Percentiles rank a stretch among this genome's conserved stretches.
These are phyloP conservation scores for Fusarium veterinarium DNA, from an alignment of 2,329 filamentous ascomycete species.

Conservation along the genomic window DNA sequence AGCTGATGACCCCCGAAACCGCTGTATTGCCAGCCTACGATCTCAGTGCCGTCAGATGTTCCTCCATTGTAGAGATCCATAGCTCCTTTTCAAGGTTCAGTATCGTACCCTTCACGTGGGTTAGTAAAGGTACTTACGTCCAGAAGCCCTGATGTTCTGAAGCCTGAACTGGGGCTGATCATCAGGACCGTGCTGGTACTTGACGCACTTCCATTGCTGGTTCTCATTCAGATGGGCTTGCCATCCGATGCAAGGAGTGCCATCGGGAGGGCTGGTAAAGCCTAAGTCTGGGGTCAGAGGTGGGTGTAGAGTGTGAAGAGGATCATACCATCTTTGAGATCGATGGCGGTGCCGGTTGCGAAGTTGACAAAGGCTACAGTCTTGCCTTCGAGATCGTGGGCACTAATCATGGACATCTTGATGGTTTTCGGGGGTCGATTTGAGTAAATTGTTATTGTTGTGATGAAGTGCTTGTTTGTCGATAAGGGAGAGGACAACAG, in stretches of 20 bases:
- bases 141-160: not conserved
- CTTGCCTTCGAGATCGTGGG: not conserved
- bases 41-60: not conserved
- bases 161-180: not conserved
- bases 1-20: not conserved
- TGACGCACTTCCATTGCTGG: not conserved
- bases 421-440: rapidly evolving
- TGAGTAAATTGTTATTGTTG: rapidly evolving
- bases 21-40: not conserved
- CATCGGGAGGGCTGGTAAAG: not conserved
- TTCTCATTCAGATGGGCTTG: not conserved
- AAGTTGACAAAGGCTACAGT: not conserved
- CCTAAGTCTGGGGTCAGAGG: rapidly evolving
- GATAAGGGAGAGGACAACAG: no score
- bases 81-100: not conserved
- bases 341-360: not conserved
- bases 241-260: not conserved
- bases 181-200: not conserved
- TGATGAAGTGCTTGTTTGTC: not conserved
- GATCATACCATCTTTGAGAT: not conserved
- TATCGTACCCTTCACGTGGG: rapidly evolving
- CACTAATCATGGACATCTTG: not conserved
- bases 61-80: not conserved
- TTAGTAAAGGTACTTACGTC: not conserved
- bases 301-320: rapidly evolving